These are phyloP conservation scores for Paramecium primaurelia DNA, from an alignment of 73 alveolate genomes.

Conservation along the genomic window DNA sequence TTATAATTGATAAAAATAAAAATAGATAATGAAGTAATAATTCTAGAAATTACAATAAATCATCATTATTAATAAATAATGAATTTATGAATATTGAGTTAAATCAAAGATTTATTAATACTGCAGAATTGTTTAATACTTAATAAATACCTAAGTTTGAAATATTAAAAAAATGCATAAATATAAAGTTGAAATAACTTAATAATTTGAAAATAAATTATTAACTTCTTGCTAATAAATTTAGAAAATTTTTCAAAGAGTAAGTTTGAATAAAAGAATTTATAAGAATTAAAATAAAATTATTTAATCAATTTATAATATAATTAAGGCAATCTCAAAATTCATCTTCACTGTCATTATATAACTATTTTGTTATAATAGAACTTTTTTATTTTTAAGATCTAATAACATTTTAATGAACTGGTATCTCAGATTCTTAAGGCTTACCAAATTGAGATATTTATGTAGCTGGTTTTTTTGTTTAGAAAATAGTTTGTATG, in stretches of 20 bases:
- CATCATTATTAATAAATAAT: neutral
- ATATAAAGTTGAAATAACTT: too few species aligned
- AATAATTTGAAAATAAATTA: too few species aligned
- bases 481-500: neutral
- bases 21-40: neutral
- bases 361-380: neutral
- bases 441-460: neutral
- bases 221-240: too few species aligned
- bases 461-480: neutral
- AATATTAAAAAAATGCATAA: too few species aligned
- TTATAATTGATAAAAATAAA: neutral
- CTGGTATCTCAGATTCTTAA: neutral
- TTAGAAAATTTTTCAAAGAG: neutral
- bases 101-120: neutral
- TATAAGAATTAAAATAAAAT: neutral
- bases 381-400: neutral
- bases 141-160: too few species aligned
- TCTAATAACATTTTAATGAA: neutral
- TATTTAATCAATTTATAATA: neutral
- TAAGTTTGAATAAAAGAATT: neutral
- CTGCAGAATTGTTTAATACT: neutral
- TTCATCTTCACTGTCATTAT: constrained; percentile 5
- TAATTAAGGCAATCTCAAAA: neutral
- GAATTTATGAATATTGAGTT: too few species aligned
- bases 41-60: neutral